Conservation (phyloP, 176 grass and related monocot genomes). For the Areca catechu region DNA sequence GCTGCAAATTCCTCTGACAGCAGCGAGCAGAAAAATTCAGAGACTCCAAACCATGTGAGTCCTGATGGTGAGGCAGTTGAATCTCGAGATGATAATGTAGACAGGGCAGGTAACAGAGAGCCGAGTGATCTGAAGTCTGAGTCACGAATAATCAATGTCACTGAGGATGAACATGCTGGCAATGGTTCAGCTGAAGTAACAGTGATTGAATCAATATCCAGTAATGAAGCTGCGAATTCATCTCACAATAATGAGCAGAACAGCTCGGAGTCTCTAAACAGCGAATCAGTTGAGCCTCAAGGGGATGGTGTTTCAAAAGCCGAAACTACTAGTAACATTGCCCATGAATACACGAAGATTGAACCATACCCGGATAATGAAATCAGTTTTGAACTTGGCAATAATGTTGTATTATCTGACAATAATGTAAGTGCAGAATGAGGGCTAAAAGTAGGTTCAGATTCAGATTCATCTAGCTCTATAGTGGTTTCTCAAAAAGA, state of each 20-base stretch:
- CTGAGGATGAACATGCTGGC: conserved; percentile 7
- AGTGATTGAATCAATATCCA: conserved; percentile 15
- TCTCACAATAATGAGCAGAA: conserved; percentile 26
- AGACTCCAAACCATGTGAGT: conserved; percentile 11
- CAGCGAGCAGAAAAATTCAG: conserved; percentile 10
- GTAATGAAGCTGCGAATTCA: conserved; percentile 15
- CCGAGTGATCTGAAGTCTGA: no score
- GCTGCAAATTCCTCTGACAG: conserved; percentile 20
- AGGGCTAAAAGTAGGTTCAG: no score
- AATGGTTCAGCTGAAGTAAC: conserved; percentile 31
- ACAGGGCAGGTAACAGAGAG: no score
- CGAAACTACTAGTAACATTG: conserved; percentile 6
- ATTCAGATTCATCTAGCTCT: no score
- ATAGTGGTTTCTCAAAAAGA: no score
- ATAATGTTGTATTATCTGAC: background rate
- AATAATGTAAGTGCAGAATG: no score
- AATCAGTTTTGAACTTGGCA: background rate
- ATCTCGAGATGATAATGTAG: conserved; percentile 7
- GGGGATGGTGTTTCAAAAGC: conserved; percentile 14
- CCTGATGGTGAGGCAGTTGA: conserved; percentile 11
- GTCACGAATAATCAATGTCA: no score
- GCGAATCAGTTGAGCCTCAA: conserved; percentile 20
- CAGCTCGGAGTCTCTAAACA: background rate
- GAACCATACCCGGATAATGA: background rate
- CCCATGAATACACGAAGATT: conserved; percentile 21